Conservation (phyloP, 306 rosid species). For the Lathyrus tuberosus region DNA sequence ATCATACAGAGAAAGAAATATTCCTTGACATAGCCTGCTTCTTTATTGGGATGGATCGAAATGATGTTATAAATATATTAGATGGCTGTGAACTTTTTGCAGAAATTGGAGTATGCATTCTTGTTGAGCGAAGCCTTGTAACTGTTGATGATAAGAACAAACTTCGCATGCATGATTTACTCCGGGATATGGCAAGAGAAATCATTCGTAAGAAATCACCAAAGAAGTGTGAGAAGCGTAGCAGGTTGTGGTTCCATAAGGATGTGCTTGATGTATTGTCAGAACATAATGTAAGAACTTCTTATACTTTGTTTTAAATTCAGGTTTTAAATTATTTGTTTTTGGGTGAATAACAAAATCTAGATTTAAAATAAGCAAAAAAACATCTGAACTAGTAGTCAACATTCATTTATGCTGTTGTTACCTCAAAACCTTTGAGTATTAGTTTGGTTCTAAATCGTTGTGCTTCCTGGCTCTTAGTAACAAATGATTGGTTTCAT, state of each 20-base stretch:
- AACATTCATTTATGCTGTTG: not conserved
- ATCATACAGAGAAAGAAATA: not conserved
- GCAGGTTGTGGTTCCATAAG: conserved; percentile 7
- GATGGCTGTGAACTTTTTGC: conserved; percentile 2
- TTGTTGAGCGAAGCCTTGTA: conserved; percentile 9
- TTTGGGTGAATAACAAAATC: not conserved
- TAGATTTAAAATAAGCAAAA: not conserved
- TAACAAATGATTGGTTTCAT: too few relatives aligned
- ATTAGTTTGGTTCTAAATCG: not conserved
- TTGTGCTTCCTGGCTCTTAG: too few relatives aligned
- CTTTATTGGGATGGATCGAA: conserved; percentile 18
- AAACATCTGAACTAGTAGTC: not conserved
- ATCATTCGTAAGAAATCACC: conserved; percentile 7
- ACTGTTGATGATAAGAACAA: conserved; percentile 1
- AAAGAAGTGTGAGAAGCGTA: not conserved
- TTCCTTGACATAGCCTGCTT: conserved; percentile 20
- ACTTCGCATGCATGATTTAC: conserved; percentile 16
- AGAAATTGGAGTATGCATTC: conserved; percentile 6
- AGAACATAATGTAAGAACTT: conserved; percentile 10
- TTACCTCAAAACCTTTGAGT: not conserved
- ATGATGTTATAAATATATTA: not conserved
- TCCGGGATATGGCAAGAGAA: conserved; percentile 1
- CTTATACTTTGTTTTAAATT: not conserved
- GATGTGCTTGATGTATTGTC: not conserved
- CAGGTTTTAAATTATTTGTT: not conserved